Evolutionary conservation across 257 asterid genomes (phyloP).

Genomic region (Marsdenia floribunda): DNA sequence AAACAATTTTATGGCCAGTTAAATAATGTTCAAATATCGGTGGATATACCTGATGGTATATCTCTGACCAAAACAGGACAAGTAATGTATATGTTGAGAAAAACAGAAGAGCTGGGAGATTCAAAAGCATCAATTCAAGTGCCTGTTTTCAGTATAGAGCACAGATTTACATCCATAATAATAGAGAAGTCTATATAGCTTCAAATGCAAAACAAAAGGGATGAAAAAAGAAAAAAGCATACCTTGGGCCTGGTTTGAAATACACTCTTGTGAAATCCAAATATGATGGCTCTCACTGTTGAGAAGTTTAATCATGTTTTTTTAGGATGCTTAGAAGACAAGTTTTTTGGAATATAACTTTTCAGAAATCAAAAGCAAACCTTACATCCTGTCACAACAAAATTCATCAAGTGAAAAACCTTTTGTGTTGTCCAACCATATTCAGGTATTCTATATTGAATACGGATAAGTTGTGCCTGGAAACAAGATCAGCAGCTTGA

Average conservation of each 20-base stretch:
- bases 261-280: slow-evolving; percentile 23
- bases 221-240: not conserved
- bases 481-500: slow-evolving; percentile 19
- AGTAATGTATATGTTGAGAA: slow-evolving; percentile 40
- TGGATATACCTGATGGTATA: slow-evolving; percentile 34
- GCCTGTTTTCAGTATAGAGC: slow-evolving; percentile 19
- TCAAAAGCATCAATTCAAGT: slow-evolving; percentile 30
- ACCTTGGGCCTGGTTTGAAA: slow-evolving; percentile 22
- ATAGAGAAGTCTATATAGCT: too few species aligned
- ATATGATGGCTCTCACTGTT: slow-evolving; percentile 30
- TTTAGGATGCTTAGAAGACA: not conserved
- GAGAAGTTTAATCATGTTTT: not conserved
- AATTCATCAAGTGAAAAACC: slow-evolving; percentile 41
- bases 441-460: slow-evolving; percentile 31
- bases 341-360: not conserved
- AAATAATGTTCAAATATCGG: not conserved
- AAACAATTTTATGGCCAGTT: too few species aligned
- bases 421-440: slow-evolving; percentile 41
- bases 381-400: slow-evolving; percentile 34
- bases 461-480: slow-evolving; percentile 32
- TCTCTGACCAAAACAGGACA: slow-evolving; percentile 40
- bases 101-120: slow-evolving; percentile 39
- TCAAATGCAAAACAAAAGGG: not conserved
- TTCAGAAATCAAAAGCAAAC: slow-evolving; percentile 19
- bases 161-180: not conserved